Percentiles rank a stretch among this genome's conserved stretches.
These are phyloP conservation scores for Lagenidium sp. DNA, from an alignment of 352 stramenopile species.

Conservation along the genomic window DNA sequence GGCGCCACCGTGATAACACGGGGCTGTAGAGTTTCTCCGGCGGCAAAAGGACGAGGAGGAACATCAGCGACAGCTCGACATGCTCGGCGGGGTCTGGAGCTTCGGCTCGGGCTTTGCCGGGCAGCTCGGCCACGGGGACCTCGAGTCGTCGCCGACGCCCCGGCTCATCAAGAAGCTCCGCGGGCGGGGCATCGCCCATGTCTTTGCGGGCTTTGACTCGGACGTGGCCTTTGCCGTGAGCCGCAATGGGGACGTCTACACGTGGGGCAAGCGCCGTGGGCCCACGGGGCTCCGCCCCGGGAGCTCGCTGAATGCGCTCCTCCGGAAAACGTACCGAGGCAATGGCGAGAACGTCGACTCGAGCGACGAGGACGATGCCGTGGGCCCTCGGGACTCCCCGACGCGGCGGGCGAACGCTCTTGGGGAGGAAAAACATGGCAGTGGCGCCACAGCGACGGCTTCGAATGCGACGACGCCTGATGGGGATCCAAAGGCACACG, in stretches of 20 bases:
- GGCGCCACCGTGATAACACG: no score
- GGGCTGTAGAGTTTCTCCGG: conserved; percentile 48
- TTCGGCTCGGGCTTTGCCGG: conserved; percentile 67
- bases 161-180: conserved; percentile 63
- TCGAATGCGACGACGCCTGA: neutral
- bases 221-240: conserved; percentile 67
- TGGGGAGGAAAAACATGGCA: no score
- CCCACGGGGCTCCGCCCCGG: conserved; percentile 38
- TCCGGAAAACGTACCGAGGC: conserved; percentile 28
- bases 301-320: conserved; percentile 19
- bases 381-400: neutral
- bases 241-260: conserved; percentile 62
- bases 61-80: conserved; percentile 66
- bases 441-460: neutral
- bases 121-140: conserved; percentile 62
- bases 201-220: conserved; percentile 80
- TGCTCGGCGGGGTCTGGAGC: conserved; percentile 75
- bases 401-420: conserved; percentile 1
- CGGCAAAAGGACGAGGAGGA: conserved; percentile 52
- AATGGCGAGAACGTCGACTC: conserved; percentile 24
- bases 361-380: conserved; percentile 36
- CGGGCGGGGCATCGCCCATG: conserved; percentile 52
- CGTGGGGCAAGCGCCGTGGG: conserved; percentile 62
- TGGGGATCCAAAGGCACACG: no score
- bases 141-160: conserved; percentile 43